phyloP scores from a whole-genome alignment of 2,329 filamentous ascomycete species.

The Microthyrium microscopicum region DNA sequence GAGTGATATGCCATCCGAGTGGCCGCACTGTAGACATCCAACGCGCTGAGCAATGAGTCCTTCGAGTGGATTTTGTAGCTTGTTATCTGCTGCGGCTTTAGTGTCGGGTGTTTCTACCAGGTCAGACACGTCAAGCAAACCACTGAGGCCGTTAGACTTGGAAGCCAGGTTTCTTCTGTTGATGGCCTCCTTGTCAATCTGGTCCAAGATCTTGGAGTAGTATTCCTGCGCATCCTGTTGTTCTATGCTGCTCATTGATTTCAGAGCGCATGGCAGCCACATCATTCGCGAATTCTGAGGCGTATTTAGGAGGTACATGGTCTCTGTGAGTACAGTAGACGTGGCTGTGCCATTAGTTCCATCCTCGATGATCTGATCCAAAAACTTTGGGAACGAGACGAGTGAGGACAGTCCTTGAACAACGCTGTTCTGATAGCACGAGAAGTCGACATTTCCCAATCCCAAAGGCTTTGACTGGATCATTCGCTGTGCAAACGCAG shows the following conservation, averaged over 20 bases:
- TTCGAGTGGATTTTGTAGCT: constrained; percentile 61
- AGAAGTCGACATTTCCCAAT: constrained; percentile 83
- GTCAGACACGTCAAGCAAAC: not conserved
- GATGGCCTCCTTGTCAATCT: constrained; percentile 61
- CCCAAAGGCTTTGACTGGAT: too few species aligned
- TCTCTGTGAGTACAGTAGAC: constrained; percentile 40
- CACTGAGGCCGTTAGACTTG: not conserved
- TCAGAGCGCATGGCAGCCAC: constrained; percentile 67
- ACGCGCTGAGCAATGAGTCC: constrained; percentile 79
- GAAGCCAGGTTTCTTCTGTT: constrained; percentile 8
- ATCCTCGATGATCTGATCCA: constrained; percentile 23
- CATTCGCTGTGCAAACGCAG: too few species aligned
- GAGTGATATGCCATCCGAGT: constrained; percentile 74
- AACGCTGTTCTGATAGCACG: constrained; percentile 94
- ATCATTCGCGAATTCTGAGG: constrained; percentile 53
- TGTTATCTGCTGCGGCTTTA: constrained; percentile 7
- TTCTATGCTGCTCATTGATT: constrained; percentile 87
- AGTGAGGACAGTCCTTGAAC: constrained; percentile 67
- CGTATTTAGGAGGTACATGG: constrained; percentile 56
- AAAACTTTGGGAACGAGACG: constrained; percentile 48
- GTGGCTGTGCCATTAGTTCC: constrained; percentile 16
- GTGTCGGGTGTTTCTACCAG: not conserved
- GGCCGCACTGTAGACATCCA: constrained; percentile 69
- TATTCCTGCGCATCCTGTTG: constrained; percentile 98
- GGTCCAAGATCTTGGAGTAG: constrained; percentile 74